Conservation (phyloP, 148 eudicot species). For the Rhododendron mucronatum region DNA sequence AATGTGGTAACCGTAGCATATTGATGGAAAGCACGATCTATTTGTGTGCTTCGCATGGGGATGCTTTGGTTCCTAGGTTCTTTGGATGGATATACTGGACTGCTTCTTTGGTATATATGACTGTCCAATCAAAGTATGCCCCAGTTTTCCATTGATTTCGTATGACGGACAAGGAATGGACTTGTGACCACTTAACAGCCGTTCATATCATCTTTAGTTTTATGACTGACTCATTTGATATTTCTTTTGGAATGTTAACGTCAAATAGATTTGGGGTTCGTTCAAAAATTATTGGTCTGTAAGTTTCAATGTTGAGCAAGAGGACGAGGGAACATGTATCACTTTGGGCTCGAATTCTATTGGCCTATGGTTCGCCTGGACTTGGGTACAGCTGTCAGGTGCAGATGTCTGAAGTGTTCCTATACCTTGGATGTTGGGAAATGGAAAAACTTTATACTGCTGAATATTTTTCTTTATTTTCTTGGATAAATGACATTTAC, state of each 20-base stretch:
- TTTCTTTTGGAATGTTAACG: not conserved
- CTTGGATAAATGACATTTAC: too few species aligned
- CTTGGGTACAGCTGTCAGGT: not conserved
- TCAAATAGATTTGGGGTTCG: not conserved
- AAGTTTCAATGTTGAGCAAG: not conserved
- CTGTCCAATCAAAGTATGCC: not conserved
- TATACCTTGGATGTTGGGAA: too few species aligned
- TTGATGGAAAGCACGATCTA: not conserved
- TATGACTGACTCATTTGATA: not conserved
- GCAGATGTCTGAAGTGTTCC: too few species aligned
- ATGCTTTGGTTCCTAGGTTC: not conserved
- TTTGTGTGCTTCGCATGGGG: too few species aligned
- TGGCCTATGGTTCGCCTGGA: not conserved
- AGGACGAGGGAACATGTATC: not conserved
- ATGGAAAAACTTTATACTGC: too few species aligned
- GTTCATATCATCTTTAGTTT: not conserved
- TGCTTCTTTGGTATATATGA: not conserved
- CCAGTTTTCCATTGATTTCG: not conserved
- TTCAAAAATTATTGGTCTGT: not conserved
- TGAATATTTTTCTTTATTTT: too few species aligned
- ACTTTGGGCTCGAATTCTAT: not conserved
- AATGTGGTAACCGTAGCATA: not conserved
- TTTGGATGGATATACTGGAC: not conserved
- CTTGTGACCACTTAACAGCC: not conserved
- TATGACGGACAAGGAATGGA: not conserved